Percentiles rank a stretch among this genome's conserved stretches.
phyloP scores from a whole-genome alignment of 768 basidiomycete genomes.

The Phaeolepiota aurea region DNA sequence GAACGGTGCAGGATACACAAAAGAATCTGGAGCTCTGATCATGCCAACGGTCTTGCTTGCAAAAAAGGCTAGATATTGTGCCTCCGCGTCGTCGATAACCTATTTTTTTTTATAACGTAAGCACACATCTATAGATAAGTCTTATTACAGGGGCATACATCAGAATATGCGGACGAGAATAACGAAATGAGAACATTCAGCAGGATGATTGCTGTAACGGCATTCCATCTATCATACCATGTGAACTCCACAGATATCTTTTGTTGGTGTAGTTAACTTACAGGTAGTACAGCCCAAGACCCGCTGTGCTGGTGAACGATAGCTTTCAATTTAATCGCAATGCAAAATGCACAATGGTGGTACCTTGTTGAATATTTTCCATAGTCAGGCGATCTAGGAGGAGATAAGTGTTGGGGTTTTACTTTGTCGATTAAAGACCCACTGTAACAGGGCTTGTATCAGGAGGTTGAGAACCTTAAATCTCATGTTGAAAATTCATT shows the following conservation, averaged over 20 bases:
- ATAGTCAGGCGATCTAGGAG: slow-evolving; percentile 55
- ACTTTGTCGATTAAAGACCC: slow-evolving; percentile 14
- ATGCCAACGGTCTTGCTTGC: slow-evolving; percentile 79
- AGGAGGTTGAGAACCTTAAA: slow-evolving; percentile 60
- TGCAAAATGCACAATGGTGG: slow-evolving; percentile 2
- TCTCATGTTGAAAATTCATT: slow-evolving; percentile 3
- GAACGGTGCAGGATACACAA: slow-evolving; percentile 87
- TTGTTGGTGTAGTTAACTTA: slow-evolving; percentile 22
- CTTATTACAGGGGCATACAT: slow-evolving; percentile 37
- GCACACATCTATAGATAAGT: not conserved
- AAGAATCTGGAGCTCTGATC: slow-evolving; percentile 83
- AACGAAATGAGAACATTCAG: slow-evolving; percentile 94
- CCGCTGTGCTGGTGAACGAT: slow-evolving; percentile 38
- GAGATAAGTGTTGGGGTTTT: slow-evolving; percentile 1
- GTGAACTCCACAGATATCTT: not conserved
- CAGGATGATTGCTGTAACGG: slow-evolving; percentile 73
- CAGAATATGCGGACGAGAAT: slow-evolving; percentile 87
- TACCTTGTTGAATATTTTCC: slow-evolving; percentile 45
- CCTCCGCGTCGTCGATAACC: slow-evolving; percentile 80
- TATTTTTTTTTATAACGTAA: slow-evolving; percentile 15
- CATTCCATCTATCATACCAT: slow-evolving; percentile 56
- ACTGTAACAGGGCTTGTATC: slow-evolving; percentile 80
- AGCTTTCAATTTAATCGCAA: not conserved
- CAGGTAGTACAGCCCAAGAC: slow-evolving; percentile 75
- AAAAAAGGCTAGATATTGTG: slow-evolving; percentile 87